A percentile compares a stretch with the other conserved stretches of the same genome.
These are phyloP conservation scores for Spathaspora sp. DNA, from an alignment of 1,139 yeast species.

Conservation along the genomic window DNA sequence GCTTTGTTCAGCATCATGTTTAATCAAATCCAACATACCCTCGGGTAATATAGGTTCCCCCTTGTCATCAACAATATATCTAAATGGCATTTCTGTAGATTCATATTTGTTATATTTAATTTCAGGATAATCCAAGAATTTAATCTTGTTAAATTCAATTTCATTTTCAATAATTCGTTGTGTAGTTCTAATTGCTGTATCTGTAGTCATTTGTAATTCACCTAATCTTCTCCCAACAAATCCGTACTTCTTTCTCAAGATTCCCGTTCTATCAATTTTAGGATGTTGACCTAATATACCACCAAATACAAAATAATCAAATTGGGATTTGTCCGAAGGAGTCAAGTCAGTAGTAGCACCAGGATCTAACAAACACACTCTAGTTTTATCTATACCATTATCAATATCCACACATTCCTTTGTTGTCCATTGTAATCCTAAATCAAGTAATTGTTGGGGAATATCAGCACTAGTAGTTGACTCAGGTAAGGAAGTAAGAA, in stretches of 20 bases:
- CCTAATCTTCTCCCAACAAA: slow-evolving; percentile 86
- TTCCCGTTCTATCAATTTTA: slow-evolving; percentile 92
- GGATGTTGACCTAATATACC: slow-evolving; percentile 98
- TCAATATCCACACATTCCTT: slow-evolving; percentile 60
- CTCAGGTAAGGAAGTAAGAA: slow-evolving; percentile 74
- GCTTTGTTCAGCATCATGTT: slow-evolving; percentile 77
- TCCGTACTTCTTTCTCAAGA: slow-evolving; percentile 74
- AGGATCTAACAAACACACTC: slow-evolving; percentile 86
- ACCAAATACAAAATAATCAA: slow-evolving; percentile 90
- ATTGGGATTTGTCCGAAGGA: slow-evolving; percentile 64
- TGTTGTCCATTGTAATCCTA: slow-evolving; percentile 82
- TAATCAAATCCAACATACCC: slow-evolving; percentile 87
- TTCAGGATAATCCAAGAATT: slow-evolving; percentile 91
- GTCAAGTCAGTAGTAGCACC: slow-evolving; percentile 71
- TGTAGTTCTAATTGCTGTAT: slow-evolving; percentile 92
- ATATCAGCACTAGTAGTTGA: slow-evolving; percentile 61
- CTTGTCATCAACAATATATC: slow-evolving; percentile 68
- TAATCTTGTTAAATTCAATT: slow-evolving; percentile 63
- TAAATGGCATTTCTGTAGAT: slow-evolving; percentile 96
- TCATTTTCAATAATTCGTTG: slow-evolving; percentile 66
- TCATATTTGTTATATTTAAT: slow-evolving; percentile 84
- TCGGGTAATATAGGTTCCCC: slow-evolving; percentile 82
- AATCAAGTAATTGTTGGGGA: slow-evolving; percentile 56
- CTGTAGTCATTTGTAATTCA: slow-evolving; percentile 92
- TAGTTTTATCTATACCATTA: slow-evolving; percentile 44